Percentiles rank a stretch among this genome's conserved stretches.
phyloP scores from a whole-genome alignment of 305 asterid genomes.

The Galium porrigens region DNA sequence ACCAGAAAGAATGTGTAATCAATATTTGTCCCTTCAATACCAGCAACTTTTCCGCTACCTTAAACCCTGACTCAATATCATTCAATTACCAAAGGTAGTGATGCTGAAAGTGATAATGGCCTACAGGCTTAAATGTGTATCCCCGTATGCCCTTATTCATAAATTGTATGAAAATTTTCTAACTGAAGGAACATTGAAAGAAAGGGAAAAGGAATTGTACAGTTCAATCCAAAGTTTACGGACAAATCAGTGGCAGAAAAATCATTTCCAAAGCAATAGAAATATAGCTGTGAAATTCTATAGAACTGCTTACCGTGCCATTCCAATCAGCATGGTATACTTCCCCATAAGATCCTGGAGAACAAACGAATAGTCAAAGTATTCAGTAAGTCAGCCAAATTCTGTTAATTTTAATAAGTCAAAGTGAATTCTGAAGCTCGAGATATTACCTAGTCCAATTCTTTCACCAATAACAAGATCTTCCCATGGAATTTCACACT shows the following conservation, averaged over 20 bases:
- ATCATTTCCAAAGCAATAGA: neutral
- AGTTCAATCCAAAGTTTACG: neutral
- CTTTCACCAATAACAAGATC: conserved; percentile 92
- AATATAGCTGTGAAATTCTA: neutral
- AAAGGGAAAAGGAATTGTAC: neutral
- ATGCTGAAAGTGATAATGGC: neutral
- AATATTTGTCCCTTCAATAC: conserved; percentile 1
- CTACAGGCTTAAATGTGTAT: neutral
- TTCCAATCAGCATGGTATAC: conserved; percentile 99
- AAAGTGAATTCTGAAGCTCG: neutral
- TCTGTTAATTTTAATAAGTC: neutral
- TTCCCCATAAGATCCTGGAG: conserved; percentile 95
- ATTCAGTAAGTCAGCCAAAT: neutral
- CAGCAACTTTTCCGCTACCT: neutral
- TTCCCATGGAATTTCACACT: conserved; percentile 97
- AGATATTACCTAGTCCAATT: conserved; percentile 81
- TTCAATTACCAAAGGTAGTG: neutral
- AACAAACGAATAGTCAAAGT: neutral
- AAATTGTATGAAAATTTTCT: neutral
- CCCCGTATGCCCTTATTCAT: neutral
- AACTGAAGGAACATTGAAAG: neutral
- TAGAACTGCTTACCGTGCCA: conserved; percentile 69
- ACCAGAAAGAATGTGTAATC: too few species aligned
- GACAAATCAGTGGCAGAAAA: neutral
- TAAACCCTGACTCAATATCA: neutral